These are phyloP conservation scores for Calonectria fujianensis DNA, from an alignment of 2,329 filamentous ascomycete genomes.

Conservation along the genomic window DNA sequence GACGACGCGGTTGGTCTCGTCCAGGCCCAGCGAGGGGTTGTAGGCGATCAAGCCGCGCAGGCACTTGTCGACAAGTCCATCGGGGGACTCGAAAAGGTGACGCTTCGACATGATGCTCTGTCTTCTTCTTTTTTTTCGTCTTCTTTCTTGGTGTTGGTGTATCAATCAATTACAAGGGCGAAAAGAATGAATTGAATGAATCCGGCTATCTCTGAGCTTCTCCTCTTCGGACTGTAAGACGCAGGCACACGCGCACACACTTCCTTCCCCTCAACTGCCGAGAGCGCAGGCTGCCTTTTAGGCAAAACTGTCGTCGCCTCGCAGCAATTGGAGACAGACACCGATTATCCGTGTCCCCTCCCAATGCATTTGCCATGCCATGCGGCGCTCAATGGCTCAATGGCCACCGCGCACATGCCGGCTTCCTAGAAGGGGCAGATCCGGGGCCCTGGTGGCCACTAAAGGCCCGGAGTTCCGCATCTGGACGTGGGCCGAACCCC, in stretches of 20 bases:
- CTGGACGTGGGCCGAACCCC: slow-evolving; percentile 37
- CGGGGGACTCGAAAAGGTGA: slow-evolving; percentile 71
- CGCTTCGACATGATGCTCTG: slow-evolving; percentile 68
- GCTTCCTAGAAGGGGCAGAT: slow-evolving; percentile 43
- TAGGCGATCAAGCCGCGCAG: slow-evolving; percentile 72
- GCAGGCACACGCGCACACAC: not conserved
- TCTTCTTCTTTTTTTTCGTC: not conserved
- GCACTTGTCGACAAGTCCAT: slow-evolving; percentile 72
- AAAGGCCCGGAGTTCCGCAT: slow-evolving; percentile 41
- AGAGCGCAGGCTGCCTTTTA: slow-evolving; percentile 36
- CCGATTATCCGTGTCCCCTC: slow-evolving; percentile 25
- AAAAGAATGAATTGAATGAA: not conserved
- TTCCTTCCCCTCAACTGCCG: slow-evolving; percentile 16
- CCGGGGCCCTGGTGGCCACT: slow-evolving; percentile 35
- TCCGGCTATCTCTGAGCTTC: slow-evolving; percentile 21
- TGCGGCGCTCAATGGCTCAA: not conserved
- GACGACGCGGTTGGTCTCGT: slow-evolving; percentile 71
- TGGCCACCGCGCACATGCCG: slow-evolving; percentile 21
- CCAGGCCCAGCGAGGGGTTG: slow-evolving; percentile 70
- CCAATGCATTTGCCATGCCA: slow-evolving; percentile 23
- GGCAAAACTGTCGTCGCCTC: slow-evolving; percentile 26
- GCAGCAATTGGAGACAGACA: slow-evolving; percentile 17
- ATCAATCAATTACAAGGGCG: not conserved
- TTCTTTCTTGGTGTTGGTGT: not conserved
- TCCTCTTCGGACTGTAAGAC: slow-evolving; percentile 2